Percentiles rank a stretch among this genome's conserved stretches.
Evolutionary conservation across 23 red algal genomes (phyloP).

Genomic region (Gracilaria domingensis): DNA sequence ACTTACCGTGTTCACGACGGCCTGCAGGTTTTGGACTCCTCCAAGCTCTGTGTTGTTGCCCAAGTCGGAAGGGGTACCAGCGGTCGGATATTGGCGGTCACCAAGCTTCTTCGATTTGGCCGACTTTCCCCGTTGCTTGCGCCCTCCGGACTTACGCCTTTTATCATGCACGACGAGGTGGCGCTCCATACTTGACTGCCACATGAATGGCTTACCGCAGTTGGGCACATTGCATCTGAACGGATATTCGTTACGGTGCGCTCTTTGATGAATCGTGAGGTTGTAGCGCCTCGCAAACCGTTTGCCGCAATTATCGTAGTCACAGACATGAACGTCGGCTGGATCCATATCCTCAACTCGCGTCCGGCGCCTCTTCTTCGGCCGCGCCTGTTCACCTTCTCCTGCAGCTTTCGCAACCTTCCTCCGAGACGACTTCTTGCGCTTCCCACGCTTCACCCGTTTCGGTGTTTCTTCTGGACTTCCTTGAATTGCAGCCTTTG

Average conservation of each 20-base stretch:
- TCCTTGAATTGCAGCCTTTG: background rate
- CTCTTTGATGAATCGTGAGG: conserved; percentile 73
- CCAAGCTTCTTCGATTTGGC: too few species aligned
- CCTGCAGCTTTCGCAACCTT: background rate
- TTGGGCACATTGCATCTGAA: conserved; percentile 47
- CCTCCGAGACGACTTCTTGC: background rate
- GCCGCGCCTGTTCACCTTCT: background rate
- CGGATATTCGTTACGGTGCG: conserved; percentile 65
- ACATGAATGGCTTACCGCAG: conserved; percentile 75
- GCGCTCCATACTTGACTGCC: conserved; percentile 57
- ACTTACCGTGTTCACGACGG: background rate
- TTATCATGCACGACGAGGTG: conserved; percentile 52
- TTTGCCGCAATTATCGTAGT: conserved; percentile 46
- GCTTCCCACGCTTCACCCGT: background rate
- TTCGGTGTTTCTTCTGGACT: background rate
- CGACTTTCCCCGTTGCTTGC: background rate
- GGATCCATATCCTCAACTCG: conserved; percentile 50
- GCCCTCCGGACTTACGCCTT: background rate
- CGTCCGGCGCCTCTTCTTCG: conserved; percentile 22
- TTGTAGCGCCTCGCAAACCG: conserved; percentile 83
- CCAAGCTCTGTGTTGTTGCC: background rate
- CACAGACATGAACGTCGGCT: conserved; percentile 27
- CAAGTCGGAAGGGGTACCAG: background rate
- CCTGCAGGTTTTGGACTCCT: background rate
- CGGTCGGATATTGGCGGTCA: background rate